Evolutionary conservation across 1,139 yeast genomes (phyloP).

Genomic region (Pichia sp.): DNA sequence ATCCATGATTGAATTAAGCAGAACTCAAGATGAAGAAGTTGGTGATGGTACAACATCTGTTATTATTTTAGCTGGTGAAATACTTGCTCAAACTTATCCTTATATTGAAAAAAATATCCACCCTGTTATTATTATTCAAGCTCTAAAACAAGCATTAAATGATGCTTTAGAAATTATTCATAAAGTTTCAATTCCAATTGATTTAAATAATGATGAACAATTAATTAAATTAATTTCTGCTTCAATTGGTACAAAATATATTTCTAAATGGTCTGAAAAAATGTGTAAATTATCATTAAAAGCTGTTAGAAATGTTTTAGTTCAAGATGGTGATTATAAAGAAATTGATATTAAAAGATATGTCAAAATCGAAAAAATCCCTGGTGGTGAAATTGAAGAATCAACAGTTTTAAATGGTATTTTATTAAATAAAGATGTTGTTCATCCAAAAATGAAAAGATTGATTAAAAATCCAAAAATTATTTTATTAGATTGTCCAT

Average conservation of each 20-base stretch:
- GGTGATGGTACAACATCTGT: constrained; percentile 99
- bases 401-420: constrained; percentile 87
- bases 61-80: constrained; percentile 92
- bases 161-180: constrained; percentile 90
- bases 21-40: constrained; percentile 99
- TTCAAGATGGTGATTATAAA: constrained; percentile 61
- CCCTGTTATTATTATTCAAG: constrained; percentile 93
- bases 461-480: constrained; percentile 82
- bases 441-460: constrained; percentile 97
- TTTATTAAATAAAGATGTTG: constrained; percentile 90
- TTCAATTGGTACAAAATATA: constrained; percentile 93
- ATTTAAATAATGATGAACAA: constrained; percentile 74
- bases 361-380: constrained; percentile 89
- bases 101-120: constrained; percentile 91
- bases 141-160: constrained; percentile 81
- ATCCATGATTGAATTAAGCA: constrained; percentile 92
- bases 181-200: constrained; percentile 79
- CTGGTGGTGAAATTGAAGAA: constrained; percentile 95
- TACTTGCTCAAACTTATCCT: constrained; percentile 91
- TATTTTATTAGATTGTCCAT: constrained; percentile 87
- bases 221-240: constrained; percentile 84
- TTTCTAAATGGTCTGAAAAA: constrained; percentile 82
- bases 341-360: constrained; percentile 93
- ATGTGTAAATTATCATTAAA: constrained; percentile 87
- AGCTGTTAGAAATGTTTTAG: constrained; percentile 80